Evolutionary conservation across 139 green algal genomes (phyloP).

Genomic region (Chlamydomonas incerta): DNA sequence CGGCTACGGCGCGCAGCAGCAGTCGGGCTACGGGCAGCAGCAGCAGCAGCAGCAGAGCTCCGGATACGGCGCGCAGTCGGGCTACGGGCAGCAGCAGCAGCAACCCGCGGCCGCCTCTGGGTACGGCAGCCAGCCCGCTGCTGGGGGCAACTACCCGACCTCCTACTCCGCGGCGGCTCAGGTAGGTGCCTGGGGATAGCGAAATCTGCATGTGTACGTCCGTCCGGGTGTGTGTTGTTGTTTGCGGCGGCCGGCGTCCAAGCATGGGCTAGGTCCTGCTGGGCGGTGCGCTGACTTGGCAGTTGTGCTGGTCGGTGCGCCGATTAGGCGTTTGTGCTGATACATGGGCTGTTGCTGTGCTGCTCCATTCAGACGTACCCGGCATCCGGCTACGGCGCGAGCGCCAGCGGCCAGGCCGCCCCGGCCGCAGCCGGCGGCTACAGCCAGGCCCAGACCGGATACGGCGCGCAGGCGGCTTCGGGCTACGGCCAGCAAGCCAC

Average conservation of each 20-base stretch:
- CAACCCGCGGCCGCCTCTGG: neutral
- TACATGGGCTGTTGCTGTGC: too few relatives aligned
- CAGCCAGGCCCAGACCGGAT: neutral
- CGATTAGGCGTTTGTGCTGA: too few relatives aligned
- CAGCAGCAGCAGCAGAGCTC: neutral
- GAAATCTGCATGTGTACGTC: too few relatives aligned
- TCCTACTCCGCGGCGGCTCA: constrained; percentile 30
- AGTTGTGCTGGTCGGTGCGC: too few relatives aligned
- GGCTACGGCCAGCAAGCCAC: neutral
- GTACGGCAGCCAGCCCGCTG: constrained; percentile 22
- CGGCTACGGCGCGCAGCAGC: neutral
- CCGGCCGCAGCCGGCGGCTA: constrained; percentile 8
- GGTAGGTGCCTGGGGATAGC: neutral
- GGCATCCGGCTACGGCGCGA: constrained; percentile 1
- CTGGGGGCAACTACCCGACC: constrained; percentile 11
- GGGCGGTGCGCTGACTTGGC: too few relatives aligned
- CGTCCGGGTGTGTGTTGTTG: too few relatives aligned
- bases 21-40: neutral
- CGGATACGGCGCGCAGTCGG: neutral
- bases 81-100: constrained; percentile 5
- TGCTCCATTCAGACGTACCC: constrained; percentile 1
- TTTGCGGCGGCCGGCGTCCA: too few relatives aligned
- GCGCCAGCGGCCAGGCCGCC: neutral
- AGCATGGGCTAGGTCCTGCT: too few relatives aligned
- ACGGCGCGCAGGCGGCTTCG: neutral